Percentiles rank a stretch among this genome's conserved stretches.
Conservation (phyloP, 2,329 filamentous ascomycete species). For the Tolypocladium capitatum region DNA sequence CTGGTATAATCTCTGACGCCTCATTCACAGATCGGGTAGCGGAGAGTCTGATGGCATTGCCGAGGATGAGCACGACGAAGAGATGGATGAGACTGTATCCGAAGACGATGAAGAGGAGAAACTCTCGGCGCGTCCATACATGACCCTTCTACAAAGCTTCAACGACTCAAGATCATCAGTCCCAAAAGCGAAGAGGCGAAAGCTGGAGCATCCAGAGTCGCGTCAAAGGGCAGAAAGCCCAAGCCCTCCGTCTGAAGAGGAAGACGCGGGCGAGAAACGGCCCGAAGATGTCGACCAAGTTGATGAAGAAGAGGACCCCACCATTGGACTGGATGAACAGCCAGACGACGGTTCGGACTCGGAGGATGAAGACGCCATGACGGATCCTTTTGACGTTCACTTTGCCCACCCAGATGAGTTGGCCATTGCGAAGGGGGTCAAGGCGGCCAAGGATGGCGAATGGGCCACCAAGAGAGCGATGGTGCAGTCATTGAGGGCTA, state of each 20-base stretch:
- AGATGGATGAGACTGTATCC: slow-evolving; percentile 23
- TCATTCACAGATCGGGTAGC: not conserved
- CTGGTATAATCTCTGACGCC: not conserved
- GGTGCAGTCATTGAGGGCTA: slow-evolving; percentile 32
- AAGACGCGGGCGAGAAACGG: slow-evolving; percentile 27
- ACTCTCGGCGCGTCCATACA: slow-evolving; percentile 35
- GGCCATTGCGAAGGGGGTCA: slow-evolving; percentile 39
- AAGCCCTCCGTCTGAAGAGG: slow-evolving; percentile 11
- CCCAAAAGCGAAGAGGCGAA: slow-evolving; percentile 42
- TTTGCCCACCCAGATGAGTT: slow-evolving; percentile 57
- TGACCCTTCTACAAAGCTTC: slow-evolving; percentile 45
- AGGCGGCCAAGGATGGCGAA: slow-evolving; percentile 32
- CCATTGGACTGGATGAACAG: slow-evolving; percentile 11
- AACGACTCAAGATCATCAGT: slow-evolving; percentile 23
- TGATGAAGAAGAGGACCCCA: slow-evolving; percentile 9
- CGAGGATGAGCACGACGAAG: slow-evolving; percentile 22
- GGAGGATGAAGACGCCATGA: slow-evolving; percentile 37
- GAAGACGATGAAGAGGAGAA: slow-evolving; percentile 33
- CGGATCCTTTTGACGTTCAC: slow-evolving; percentile 70
- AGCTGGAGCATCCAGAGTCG: slow-evolving; percentile 29
- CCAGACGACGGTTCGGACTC: slow-evolving; percentile 26
- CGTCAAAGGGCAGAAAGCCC: slow-evolving; percentile 8
- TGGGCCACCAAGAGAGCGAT: slow-evolving; percentile 37
- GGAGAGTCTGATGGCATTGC: slow-evolving; percentile 13
- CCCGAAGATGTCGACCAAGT: slow-evolving; percentile 11